phyloP scores from a whole-genome alignment of 1,284 basidiomycete genomes.

The Cerioporus squamosus region DNA sequence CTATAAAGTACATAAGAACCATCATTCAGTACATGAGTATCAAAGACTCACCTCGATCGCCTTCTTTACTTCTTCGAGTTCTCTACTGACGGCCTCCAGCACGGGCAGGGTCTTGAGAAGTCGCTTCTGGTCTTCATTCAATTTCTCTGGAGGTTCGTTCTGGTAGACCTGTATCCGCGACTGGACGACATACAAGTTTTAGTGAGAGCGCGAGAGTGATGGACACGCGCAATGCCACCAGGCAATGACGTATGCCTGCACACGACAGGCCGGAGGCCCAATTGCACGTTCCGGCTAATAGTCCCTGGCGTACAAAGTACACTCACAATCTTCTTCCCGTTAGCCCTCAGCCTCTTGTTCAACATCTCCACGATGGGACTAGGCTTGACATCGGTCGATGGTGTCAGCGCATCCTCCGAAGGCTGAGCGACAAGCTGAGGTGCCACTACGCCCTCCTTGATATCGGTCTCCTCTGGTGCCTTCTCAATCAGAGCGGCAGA shows the following conservation, averaged over 20 bases:
- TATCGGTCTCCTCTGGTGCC: constrained; percentile 50
- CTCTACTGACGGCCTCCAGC: constrained; percentile 78
- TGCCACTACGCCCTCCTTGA: constrained; percentile 51
- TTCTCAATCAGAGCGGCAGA: constrained; percentile 54
- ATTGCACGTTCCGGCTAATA: neutral
- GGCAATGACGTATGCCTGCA: constrained; percentile 19
- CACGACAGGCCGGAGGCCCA: neutral
- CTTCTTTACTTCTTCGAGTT: constrained; percentile 82
- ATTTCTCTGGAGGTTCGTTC: constrained; percentile 62
- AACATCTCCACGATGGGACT: constrained; percentile 80
- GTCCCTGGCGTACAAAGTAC: neutral
- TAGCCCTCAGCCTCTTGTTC: constrained; percentile 73
- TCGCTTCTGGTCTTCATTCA: constrained; percentile 86
- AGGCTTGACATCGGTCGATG: constrained; percentile 51
- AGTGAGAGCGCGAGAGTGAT: neutral
- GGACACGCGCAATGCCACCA: constrained; percentile 5
- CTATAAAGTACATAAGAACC: constrained; percentile 40
- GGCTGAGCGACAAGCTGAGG: constrained; percentile 50
- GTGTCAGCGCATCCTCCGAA: constrained; percentile 42
- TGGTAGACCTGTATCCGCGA: constrained; percentile 74
- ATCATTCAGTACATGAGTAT: neutral
- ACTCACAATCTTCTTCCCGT: constrained; percentile 86
- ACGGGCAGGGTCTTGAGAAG: constrained; percentile 70
- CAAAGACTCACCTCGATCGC: constrained; percentile 70
- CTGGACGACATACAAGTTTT: constrained; percentile 43